Percentiles rank a stretch among this genome's conserved stretches.
Conservation (phyloP, 2,329 filamentous ascomycete species). For the Clarireedia monteithiana region DNA sequence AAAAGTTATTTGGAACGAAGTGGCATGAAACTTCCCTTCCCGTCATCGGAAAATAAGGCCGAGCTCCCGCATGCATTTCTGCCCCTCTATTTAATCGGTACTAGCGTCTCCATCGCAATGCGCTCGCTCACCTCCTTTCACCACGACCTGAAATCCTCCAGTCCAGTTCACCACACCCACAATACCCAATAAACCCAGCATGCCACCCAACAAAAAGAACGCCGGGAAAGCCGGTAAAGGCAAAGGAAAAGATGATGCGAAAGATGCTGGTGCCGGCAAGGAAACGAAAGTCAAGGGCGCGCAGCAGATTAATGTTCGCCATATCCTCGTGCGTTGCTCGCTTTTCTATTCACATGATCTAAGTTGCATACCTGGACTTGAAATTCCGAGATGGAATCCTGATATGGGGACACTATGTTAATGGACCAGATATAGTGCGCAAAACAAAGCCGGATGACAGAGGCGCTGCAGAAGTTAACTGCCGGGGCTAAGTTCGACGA, state of each 20-base stretch:
- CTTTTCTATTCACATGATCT: neutral
- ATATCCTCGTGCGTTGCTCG: slow-evolving; percentile 41
- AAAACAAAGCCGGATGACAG: slow-evolving; percentile 71
- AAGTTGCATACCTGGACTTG: neutral
- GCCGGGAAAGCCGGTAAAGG: slow-evolving; percentile 22
- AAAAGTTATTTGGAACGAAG: neutral
- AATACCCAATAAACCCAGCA: neutral
- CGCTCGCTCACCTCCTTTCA: neutral
- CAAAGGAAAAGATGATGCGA: slow-evolving; percentile 31
- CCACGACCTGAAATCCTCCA: neutral
- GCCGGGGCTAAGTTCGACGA: slow-evolving; percentile 66
- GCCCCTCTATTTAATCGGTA: neutral
- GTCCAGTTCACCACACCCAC: neutral
- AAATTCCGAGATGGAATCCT: neutral
- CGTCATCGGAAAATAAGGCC: neutral
- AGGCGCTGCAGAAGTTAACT: slow-evolving; percentile 60
- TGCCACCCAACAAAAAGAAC: slow-evolving; percentile 27
- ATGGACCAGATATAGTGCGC: slow-evolving; percentile 44
- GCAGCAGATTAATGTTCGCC: slow-evolving; percentile 64
- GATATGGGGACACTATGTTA: neutral
- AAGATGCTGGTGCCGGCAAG: slow-evolving; percentile 32
- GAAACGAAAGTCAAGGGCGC: slow-evolving; percentile 48
- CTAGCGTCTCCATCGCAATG: neutral
- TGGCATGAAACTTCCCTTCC: neutral
- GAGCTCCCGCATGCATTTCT: neutral